phyloP scores from a whole-genome alignment of 257 asterid species.

The Salvia splendens region DNA sequence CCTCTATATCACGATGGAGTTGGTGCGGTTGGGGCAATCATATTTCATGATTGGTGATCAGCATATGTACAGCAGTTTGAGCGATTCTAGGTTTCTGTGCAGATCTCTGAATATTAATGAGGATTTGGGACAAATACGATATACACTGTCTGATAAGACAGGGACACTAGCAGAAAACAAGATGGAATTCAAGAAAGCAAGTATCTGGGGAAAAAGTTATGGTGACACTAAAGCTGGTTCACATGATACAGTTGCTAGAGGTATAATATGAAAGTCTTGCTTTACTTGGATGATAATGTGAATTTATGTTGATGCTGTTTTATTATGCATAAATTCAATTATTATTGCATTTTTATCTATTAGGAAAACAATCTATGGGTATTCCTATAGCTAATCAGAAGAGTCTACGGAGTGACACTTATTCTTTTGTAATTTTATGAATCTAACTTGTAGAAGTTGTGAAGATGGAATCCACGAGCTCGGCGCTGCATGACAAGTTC shows the following conservation, averaged over 20 bases:
- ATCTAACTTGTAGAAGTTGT: constrained; percentile 18
- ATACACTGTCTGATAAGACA: constrained; percentile 90
- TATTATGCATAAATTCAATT: background rate
- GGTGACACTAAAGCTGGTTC: constrained; percentile 47
- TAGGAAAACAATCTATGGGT: constrained; percentile 1
- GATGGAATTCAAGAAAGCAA: constrained; percentile 93
- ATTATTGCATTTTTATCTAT: constrained; percentile 12
- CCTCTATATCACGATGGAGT: constrained; percentile 97
- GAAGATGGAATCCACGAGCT: too few relatives aligned
- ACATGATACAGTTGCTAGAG: constrained; percentile 50
- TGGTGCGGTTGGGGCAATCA: constrained; percentile 96
- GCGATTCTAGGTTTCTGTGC: constrained; percentile 94
- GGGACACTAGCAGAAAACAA: constrained; percentile 97
- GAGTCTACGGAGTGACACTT: background rate
- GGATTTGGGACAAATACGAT: constrained; percentile 96
- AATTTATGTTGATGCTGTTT: constrained; percentile 14
- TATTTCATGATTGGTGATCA: constrained; percentile 96
- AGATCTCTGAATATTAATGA: constrained; percentile 97
- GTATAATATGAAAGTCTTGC: constrained; percentile 42
- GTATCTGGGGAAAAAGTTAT: constrained; percentile 79
- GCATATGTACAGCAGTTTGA: constrained; percentile 73
- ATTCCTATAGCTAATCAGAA: constrained; percentile 21
- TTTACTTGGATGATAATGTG: constrained; percentile 10
- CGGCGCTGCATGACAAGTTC: too few relatives aligned
- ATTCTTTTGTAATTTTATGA: constrained; percentile 1